Evolutionary conservation across 306 rosid species (phyloP), one percentile per base, ranked within the genome.

Genomic region (Fragaria nilgerrensis): DNA sequence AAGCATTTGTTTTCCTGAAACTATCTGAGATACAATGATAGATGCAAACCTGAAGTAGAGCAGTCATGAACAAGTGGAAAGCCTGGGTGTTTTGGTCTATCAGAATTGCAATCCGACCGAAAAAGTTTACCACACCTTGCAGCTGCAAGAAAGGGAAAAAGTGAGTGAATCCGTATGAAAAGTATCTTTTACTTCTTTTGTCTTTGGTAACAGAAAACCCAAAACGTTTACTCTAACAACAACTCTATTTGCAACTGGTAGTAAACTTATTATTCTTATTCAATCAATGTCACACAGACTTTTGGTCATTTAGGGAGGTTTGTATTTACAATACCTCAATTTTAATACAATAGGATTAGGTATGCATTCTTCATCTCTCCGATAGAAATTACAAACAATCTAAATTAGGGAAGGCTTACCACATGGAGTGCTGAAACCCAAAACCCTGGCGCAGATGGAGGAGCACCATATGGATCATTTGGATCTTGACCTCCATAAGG

Each of bases 11-110:
- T 67, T 39, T 16, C 50, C 22, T 32, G 7, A 20, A 36, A 66
- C 23, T 2, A 34, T 36, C 70, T 22, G 41, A 58, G 70, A 74
- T 4, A 68, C 34, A 41, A 17, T 43, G 43, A 74, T 17, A 63
- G 79, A 78, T 78, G 50, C 65, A 72, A 82, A 95, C 99, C 99
- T 95, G 99, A 81, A 95, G 98, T 73, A 95, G 85, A 70, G 99
- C 99, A 12, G 92, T 86, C 98, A 95, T 92, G 88, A 95, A 95
- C 90, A 95, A 17, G 83, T 95, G 98, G 84, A 95, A 86, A 55
- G 99, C 99, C 84, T 95, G 99, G 16, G 99, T 95, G 78, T 95
- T 95, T 83, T 95, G 99, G 75, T 95, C 99, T 65, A 95, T 87
- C 55, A 95, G 99, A 76, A 95, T 89, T 75, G 99, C 85, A 82